Base-by-base conservation (phyloP, 441 rosid species). In the Syzygium malaccense region DNA sequence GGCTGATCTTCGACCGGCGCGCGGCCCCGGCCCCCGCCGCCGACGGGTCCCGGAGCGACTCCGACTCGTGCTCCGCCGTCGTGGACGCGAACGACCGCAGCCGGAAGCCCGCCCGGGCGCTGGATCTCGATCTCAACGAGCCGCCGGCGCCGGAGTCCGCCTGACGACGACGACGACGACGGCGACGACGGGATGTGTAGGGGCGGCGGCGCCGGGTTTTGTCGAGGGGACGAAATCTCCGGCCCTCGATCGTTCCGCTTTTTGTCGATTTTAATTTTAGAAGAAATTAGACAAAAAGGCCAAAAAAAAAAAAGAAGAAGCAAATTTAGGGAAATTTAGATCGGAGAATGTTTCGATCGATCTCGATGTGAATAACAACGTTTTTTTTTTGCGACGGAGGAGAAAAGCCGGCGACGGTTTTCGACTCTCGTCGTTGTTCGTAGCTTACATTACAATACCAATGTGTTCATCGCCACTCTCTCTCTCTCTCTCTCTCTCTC, bases 101-200 rank as follows among this genome's bases (percentile, higher is more conserved):
- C 55, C 85, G 85, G 86, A 88, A 86, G 20, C 91, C 91, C 4
- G 87, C 89, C 13, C 84, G 91, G 33, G 87, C 91, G 8, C 89
- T 95, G 4, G 94, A 94, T 91, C 89, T 94, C 55, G 96, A 94
- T 85, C 98, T 96, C 64, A 96, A 96, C 89, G 79, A 85, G 45
- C 95, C 94, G 23, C 95, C 98, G 5, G 88, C 91, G 79, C 91
- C 94, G 45, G 97, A 95, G 57, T 17, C 90, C 30, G 91, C 88
- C 66, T 94, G 93, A 91, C 6, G 33, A 60, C 6, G 32, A 60
- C 12, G 32, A 58, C 12, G 28, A 55, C 8, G 25, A 58, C 14
- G n/a, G n/a, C n/a, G n/a, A n/a, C n/a, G 17, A 28, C n/a, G 6
- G 64, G n/a, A 13, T 14, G 14, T 6, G 58, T 25, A 10, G 30